Percentiles rank a stretch among this genome's conserved stretches.
Conservation (phyloP, 768 basidiomycete genomes). For the Auriculariales sp. region DNA sequence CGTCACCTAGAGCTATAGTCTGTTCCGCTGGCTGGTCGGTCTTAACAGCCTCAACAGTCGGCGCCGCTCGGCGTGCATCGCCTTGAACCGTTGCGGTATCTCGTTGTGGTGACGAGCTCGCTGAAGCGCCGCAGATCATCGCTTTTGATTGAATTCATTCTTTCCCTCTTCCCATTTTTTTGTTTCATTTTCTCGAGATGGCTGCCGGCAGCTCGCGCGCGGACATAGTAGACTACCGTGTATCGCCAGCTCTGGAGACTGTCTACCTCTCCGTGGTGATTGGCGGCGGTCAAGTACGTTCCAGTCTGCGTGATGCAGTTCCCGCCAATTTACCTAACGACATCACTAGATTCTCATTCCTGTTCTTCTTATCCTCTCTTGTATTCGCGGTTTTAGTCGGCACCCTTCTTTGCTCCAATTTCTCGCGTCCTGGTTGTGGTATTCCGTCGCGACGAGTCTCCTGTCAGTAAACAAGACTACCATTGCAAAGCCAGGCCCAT, state of each 20-base stretch:
- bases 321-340: background rate
- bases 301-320: background rate
- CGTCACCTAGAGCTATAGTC: too few species aligned
- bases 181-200: background rate
- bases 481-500: background rate
- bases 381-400: background rate
- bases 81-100: background rate
- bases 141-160: too few species aligned
- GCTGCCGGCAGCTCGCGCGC: background rate
- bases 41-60: too few species aligned
- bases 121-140: too few species aligned
- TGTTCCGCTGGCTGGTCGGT: too few species aligned
- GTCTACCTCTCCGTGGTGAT: background rate
- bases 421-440: background rate
- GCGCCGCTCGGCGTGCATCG: background rate
- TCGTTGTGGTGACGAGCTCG: background rate
- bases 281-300: background rate
- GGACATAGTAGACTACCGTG: background rate
- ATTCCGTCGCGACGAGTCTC: background rate
- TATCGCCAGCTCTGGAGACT: background rate
- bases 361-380: constrained; percentile 1
- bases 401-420: background rate
- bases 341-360: background rate
- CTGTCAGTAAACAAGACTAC: background rate
- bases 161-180: background rate